Base-by-base conservation (phyloP, 805 yeast species). In the Barnettozyma sucrosica region DNA sequence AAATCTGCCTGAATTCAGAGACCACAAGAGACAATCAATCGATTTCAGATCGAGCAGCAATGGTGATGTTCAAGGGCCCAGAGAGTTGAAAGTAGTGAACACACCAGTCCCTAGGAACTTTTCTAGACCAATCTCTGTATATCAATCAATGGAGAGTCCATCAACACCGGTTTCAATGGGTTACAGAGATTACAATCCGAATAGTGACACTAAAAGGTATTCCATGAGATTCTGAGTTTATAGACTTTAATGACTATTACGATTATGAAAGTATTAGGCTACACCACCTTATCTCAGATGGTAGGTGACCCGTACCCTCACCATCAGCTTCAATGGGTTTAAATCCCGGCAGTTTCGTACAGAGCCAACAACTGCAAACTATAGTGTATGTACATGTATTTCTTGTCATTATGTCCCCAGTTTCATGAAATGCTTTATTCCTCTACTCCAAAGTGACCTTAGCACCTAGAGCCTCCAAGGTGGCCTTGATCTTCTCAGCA, bases 401-500 rank as follows among this genome's bases (percentile, higher is more conserved):
- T 24, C 34, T 23, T 19, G 37, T 21, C 19, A 13, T 33, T 33
- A 7, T 20, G 23, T 37, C 28, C 14, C 41, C 41, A 37, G 41
- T 23, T 37, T 37, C 21, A 34, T 34, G 37, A 36, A 36, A 21
- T 14, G 21, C 32, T 25, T n/a, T 28, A 25, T 24, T 26, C 24
- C 24, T 36, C 21, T 81, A 93, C 76, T 93, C 99, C 66, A 93
- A 75, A 49, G 80, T 58, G 63, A 93, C 78, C 79, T 93, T 93
- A 55, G 96, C 99, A 68, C 99, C 99, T 61, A 92, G 78, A 46
- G 81, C 93, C 74, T 93, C 99, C 65, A 93, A 77, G 53, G 95
- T 81, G 51, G 86, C 76, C 76, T 93, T 92, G 66, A 93, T 85
- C 79, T 90, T 89, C 63, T 92, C 97, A 56, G 98, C 98, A 62